Evolutionary conservation across 1,284 basidiomycete genomes (phyloP).

Genomic region (Salmacisia buchloeana): DNA sequence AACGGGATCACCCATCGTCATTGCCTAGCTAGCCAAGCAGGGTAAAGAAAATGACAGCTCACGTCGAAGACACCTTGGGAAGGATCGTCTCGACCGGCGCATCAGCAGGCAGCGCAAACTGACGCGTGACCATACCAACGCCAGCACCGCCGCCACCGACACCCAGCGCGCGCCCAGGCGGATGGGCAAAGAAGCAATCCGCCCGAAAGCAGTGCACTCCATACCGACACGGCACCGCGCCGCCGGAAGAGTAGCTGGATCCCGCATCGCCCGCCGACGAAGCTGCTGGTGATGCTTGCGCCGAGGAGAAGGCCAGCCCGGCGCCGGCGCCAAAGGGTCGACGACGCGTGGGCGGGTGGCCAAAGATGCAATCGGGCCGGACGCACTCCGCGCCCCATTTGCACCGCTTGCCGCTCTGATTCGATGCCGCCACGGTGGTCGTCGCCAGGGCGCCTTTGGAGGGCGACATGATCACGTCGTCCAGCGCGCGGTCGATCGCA

Average conservation of each 20-base stretch:
- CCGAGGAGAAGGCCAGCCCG: not conserved
- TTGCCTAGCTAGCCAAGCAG: no score
- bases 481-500: conserved; percentile 3
- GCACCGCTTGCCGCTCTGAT: conserved; percentile 4
- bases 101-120: not conserved
- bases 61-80: not conserved
- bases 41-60: not conserved
- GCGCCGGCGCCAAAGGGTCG: not conserved
- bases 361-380: conserved; percentile 1
- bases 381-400: not conserved
- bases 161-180: not conserved
- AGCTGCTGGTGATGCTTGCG: not conserved
- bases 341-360: not conserved
- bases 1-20: no score
- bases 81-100: not conserved
- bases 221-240: not conserved
- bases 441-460: no score
- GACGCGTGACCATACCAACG: not conserved
- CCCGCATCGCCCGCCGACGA: not conserved
- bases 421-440: no score
- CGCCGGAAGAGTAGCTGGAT: no score
- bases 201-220: not conserved
- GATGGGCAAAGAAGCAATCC: conserved; percentile 6
- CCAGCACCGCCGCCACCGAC: not conserved
- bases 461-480: not conserved